phyloP scores from a whole-genome alignment of 768 basidiomycete species.

The Hysterangium stoloniferum region DNA sequence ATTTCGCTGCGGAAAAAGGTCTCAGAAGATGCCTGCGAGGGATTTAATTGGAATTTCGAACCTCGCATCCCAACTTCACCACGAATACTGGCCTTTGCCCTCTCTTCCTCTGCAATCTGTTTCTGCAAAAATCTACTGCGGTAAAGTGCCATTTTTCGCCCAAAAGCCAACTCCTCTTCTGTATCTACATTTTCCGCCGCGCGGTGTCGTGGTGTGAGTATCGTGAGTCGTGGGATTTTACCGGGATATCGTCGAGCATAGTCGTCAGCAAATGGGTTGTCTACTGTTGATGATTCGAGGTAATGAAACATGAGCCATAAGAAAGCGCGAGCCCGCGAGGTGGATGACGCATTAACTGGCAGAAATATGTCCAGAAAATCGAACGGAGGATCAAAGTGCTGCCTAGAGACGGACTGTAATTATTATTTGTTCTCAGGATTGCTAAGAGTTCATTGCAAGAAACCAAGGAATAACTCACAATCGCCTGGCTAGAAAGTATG shows the following conservation, averaged over 20 bases:
- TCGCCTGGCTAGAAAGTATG: constrained; percentile 59
- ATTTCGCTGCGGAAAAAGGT: not conserved
- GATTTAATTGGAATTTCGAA: not conserved
- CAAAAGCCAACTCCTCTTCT: constrained; percentile 70
- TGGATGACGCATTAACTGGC: constrained; percentile 63
- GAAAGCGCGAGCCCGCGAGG: constrained; percentile 69
- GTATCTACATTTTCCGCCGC: constrained; percentile 71
- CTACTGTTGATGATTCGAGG: constrained; percentile 50
- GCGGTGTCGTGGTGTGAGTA: constrained; percentile 39
- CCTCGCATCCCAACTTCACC: not conserved
- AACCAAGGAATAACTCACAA: constrained; percentile 38
- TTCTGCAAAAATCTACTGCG: constrained; percentile 52
- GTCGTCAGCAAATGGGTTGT: constrained; percentile 70
- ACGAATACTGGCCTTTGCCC: constrained; percentile 32
- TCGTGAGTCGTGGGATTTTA: constrained; percentile 55
- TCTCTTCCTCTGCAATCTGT: constrained; percentile 48
- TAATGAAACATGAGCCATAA: constrained; percentile 82
- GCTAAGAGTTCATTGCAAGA: not conserved
- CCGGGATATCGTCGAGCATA: constrained; percentile 48
- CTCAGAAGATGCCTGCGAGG: not conserved
- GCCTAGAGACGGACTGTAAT: constrained; percentile 26
- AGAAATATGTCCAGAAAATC: constrained; percentile 77
- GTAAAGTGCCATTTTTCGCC: constrained; percentile 60
- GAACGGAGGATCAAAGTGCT: constrained; percentile 33
- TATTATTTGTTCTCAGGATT: not conserved